phyloP scores from a whole-genome alignment of 2,329 filamentous ascomycete genomes.

The Pseudophaeomoniella oleicola region DNA sequence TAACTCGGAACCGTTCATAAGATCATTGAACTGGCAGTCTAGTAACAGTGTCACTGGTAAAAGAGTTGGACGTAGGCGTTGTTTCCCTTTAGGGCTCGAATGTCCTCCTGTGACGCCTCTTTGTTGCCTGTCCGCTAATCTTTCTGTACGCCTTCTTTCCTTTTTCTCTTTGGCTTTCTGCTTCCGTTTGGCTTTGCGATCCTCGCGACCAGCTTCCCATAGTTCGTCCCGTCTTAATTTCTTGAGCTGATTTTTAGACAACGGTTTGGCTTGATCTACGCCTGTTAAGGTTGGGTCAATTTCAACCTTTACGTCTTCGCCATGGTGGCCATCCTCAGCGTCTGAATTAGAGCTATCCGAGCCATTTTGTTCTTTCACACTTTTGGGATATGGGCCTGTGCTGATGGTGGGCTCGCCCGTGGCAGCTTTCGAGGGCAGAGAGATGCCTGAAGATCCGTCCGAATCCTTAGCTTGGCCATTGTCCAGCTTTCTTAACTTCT shows the following conservation, averaged over 20 bases:
- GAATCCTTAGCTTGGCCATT: conserved; percentile 14
- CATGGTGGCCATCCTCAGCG: conserved; percentile 7
- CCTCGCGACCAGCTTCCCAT: conserved; percentile 59
- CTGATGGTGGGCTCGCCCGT: too few relatives aligned
- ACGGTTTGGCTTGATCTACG: conserved; percentile 9
- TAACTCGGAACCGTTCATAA: conserved; percentile 78
- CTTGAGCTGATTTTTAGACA: conserved; percentile 82
- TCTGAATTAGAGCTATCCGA: conserved; percentile 14
- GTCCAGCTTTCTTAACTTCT: conserved; percentile 39
- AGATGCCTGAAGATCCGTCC: too few relatives aligned
- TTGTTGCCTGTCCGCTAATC: conserved; percentile 18
- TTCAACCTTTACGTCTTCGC: conserved; percentile 1
- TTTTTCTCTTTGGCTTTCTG: conserved; percentile 40
- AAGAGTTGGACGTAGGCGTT: conserved; percentile 28
- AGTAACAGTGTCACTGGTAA: conserved; percentile 70
- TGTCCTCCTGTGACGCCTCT: conserved; percentile 13
- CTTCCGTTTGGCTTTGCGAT: conserved; percentile 42
- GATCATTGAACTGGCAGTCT: conserved; percentile 81
- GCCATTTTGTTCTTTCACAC: too few relatives aligned
- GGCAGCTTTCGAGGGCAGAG: too few relatives aligned
- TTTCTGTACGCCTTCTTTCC: conserved; percentile 29
- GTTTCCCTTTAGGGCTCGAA: conserved; percentile 1
- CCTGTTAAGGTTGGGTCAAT: too few relatives aligned
- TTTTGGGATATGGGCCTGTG: too few relatives aligned
- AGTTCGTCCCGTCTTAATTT: conserved; percentile 56